Evolutionary conservation across 108 stramenopile genomes (phyloP).

Genomic region (Licmophora abbreviata): DNA sequence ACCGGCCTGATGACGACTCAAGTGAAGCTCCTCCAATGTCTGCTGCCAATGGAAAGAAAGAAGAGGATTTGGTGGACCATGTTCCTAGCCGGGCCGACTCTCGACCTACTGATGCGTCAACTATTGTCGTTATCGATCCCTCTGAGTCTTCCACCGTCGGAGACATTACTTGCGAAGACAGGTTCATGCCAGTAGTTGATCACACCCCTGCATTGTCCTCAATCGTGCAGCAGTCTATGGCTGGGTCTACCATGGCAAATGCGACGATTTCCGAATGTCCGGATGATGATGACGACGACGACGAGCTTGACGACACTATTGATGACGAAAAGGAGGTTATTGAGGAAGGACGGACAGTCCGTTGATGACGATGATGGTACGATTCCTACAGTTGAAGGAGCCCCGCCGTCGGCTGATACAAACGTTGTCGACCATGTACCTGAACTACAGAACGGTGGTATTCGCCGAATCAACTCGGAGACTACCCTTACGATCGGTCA

Average conservation of each 20-base stretch:
- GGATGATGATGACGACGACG: constrained; percentile 16
- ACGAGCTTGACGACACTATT: not conserved
- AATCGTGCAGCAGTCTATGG: constrained; percentile 8
- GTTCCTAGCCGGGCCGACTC: constrained; percentile 21
- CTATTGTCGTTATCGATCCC: constrained; percentile 32
- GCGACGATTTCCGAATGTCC: constrained; percentile 23
- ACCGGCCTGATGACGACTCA: too few relatives aligned
- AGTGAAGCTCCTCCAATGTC: constrained; percentile 5
- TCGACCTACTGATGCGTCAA: constrained; percentile 23
- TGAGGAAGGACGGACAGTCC: constrained; percentile 18
- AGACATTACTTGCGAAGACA: constrained; percentile 32
- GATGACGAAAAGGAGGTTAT: constrained; percentile 11
- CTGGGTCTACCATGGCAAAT: constrained; percentile 34
- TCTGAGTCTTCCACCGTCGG: constrained; percentile 42
- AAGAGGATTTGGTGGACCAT: constrained; percentile 27
- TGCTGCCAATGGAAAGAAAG: not conserved
- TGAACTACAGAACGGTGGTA: not conserved
- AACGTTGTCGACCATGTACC: constrained; percentile 27
- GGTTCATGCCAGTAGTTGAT: constrained; percentile 45
- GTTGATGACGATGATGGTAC: constrained; percentile 27
- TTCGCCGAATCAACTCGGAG: constrained; percentile 11
- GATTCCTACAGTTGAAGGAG: too few relatives aligned
- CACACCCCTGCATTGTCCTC: constrained; percentile 16
- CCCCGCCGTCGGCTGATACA: too few relatives aligned
- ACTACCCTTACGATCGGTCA: constrained; percentile 15